phyloP scores from a whole-genome alignment of 148 eudicot species.

The Persicaria maculosa region DNA sequence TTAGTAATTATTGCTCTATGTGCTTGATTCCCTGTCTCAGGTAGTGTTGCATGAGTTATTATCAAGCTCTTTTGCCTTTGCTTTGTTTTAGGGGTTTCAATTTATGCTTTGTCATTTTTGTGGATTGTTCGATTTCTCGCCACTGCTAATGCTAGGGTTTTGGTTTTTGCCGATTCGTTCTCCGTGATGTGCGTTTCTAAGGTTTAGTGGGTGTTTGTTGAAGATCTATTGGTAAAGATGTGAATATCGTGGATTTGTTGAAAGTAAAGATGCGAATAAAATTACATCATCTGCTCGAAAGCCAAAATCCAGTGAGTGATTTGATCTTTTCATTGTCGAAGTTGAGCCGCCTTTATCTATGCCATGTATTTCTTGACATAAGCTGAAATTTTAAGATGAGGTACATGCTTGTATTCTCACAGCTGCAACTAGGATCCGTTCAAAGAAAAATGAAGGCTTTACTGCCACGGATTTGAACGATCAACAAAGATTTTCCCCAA shows the following conservation, averaged over 20 bases:
- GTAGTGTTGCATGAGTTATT: not conserved
- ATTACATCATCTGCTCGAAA: slow-evolving; percentile 90
- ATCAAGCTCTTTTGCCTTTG: not conserved
- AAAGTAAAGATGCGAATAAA: slow-evolving; percentile 55
- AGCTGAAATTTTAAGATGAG: not conserved
- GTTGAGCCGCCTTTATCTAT: not conserved
- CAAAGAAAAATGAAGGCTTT: slow-evolving; percentile 32
- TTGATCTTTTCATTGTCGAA: not conserved
- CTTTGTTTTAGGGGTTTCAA: not conserved
- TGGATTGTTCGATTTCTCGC: not conserved
- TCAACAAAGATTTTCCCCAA: slow-evolving; percentile 63
- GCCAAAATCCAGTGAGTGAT: slow-evolving; percentile 39
- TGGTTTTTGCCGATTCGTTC: too few species aligned
- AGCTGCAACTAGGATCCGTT: slow-evolving; percentile 40
- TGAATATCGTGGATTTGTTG: slow-evolving; percentile 50
- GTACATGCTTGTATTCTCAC: slow-evolving; percentile 3
- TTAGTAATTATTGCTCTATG: not conserved
- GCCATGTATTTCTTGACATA: not conserved
- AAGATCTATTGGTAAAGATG: too few species aligned
- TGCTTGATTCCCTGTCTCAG: not conserved
- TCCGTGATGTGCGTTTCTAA: too few species aligned
- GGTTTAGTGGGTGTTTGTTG: too few species aligned
- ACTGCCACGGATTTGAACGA: slow-evolving; percentile 43
- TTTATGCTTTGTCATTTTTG: not conserved
- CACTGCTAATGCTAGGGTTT: too few species aligned